Evolutionary conservation across 257 asterid species (phyloP), one percentile per base, ranked within the genome.

Genomic region (Agastache rugosa): DNA sequence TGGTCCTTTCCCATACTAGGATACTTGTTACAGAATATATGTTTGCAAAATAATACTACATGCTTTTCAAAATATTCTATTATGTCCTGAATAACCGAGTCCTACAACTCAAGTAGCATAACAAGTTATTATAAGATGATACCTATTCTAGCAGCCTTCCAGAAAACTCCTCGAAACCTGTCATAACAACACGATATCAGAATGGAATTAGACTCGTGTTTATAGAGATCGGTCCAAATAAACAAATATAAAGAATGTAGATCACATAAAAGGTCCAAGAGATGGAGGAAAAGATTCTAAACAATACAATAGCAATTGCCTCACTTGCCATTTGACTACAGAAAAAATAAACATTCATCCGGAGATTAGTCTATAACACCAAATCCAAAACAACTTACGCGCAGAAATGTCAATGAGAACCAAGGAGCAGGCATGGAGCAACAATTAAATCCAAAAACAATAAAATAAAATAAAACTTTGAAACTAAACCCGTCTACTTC

Each of bases 121-220:
- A 31, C 15, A 35, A 31, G 45, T 25, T 17, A 72, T 51, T 42
- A 72, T 63, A 37, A 51, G 68, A 72, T 12, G 29, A n/a, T 83
- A 85, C 89, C 89, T 80, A 85, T 85, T 82, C 89, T 80, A 72
- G 89, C 85, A 77, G 89, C 89, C 77, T 85, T 85, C 89, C 89
- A 85, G 82, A 85, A 85, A 59, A 85, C 89, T 59, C 85, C 89
- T 59, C 84, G 89, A 73, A 85, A 82, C 82, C 89, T 85, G 89
- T 71, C 80, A 82, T 60, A 45, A 17, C 37, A 80, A 56, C 51
- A 73, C 54, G 35, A 29, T 34, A 65, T 76, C 56, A 81, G 74
- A 75, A 55, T 62, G 76, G 27, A 68, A 51, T 63, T 20, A 45
- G 27, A 5, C 37, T n/a, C 47, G 14, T 34, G 71, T 31, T 50